Conservation (phyloP, 179 eudicot species). For the Amaranthus tricolor region DNA sequence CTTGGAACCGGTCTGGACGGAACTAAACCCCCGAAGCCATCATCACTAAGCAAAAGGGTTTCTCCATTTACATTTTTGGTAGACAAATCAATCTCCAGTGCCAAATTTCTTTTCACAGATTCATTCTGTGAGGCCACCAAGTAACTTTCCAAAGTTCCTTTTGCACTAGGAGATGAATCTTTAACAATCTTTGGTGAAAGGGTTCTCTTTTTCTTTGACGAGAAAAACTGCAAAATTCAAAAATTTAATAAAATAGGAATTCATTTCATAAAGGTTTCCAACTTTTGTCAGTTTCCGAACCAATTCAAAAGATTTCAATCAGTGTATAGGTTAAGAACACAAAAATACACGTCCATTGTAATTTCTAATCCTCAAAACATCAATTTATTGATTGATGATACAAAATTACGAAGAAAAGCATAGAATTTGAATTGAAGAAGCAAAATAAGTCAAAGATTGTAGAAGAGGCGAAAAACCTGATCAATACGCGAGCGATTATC, state of each 20-base stretch:
- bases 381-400: neutral
- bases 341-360: neutral
- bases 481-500: slow-evolving; percentile 27
- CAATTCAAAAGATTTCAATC: neutral
- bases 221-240: slow-evolving; percentile 50
- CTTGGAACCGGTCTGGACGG: slow-evolving; percentile 21
- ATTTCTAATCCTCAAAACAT: neutral
- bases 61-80: slow-evolving; percentile 33
- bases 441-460: no score
- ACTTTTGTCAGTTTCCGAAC: no score
- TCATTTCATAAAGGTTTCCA: neutral
- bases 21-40: slow-evolving; percentile 22
- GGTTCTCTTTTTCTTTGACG: slow-evolving; percentile 70
- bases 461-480: slow-evolving; percentile 22
- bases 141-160: slow-evolving; percentile 65
- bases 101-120: slow-evolving; percentile 52
- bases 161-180: slow-evolving; percentile 73
- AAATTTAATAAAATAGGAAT: neutral
- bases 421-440: neutral
- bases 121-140: slow-evolving; percentile 62
- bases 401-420: neutral
- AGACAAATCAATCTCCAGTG: slow-evolving; percentile 44
- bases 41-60: slow-evolving; percentile 19
- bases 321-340: neutral
- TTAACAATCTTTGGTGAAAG: slow-evolving; percentile 47